These are phyloP conservation scores for Stagonosporopsis tanaceti DNA, from an alignment of 2,329 filamentous ascomycete genomes.

Conservation along the genomic window DNA sequence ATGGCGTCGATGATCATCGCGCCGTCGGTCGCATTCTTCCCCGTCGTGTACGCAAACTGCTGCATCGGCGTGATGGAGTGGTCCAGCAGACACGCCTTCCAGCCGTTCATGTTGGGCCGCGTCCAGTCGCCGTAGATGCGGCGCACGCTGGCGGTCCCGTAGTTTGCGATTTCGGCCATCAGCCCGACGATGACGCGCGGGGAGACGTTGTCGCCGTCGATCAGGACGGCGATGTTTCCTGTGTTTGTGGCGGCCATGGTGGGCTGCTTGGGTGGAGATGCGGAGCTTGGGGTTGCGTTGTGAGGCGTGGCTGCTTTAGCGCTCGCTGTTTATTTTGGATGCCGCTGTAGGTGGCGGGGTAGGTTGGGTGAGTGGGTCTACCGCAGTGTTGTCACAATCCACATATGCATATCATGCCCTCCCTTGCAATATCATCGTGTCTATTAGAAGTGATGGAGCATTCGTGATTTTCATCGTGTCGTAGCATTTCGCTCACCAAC, in stretches of 20 bases:
- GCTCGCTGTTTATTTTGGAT: too few species aligned
- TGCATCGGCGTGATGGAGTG: constrained; percentile 39
- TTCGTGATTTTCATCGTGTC: too few species aligned
- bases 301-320: too few species aligned
- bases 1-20: constrained; percentile 50
- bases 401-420: too few species aligned
- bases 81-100: constrained; percentile 29
- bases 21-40: constrained; percentile 44
- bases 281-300: not conserved
- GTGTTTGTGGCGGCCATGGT: not conserved
- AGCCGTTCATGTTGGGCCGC: constrained; percentile 25
- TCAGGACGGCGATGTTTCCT: constrained; percentile 28
- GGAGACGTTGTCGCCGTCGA: constrained; percentile 40
- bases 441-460: too few species aligned
- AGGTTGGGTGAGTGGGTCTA: too few species aligned
- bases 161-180: constrained; percentile 43
- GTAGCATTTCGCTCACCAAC: too few species aligned
- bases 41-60: constrained; percentile 41
- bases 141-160: constrained; percentile 41
- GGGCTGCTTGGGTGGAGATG: not conserved
- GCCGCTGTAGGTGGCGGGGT: too few species aligned
- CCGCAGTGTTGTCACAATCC: too few species aligned
- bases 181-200: constrained; percentile 34
- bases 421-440: too few species aligned
- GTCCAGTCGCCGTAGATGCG: constrained; percentile 46